phyloP scores from a whole-genome alignment of 805 yeast genomes.

The Ogataea nakhonphanomensis region DNA sequence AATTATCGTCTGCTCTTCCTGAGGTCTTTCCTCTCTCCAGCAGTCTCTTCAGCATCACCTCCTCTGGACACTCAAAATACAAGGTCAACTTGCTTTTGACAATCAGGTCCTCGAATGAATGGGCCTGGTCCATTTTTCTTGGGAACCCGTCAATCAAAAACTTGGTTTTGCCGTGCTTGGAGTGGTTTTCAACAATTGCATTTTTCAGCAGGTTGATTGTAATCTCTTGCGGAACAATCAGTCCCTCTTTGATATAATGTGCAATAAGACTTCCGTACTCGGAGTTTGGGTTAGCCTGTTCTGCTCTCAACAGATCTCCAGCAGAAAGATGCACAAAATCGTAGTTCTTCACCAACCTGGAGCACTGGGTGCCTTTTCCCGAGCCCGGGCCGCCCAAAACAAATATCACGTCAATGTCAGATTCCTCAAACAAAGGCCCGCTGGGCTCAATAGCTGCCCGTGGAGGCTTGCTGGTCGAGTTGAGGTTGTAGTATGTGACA shows the following conservation, averaged over 20 bases:
- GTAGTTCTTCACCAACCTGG: constrained; percentile 72
- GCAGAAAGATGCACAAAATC: constrained; percentile 88
- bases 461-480: constrained; percentile 31
- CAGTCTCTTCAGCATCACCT: constrained; percentile 78
- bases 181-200: constrained; percentile 59
- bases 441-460: constrained; percentile 33
- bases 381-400: constrained; percentile 98
- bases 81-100: constrained; percentile 69
- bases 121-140: constrained; percentile 96
- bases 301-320: constrained; percentile 94
- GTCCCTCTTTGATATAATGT: constrained; percentile 78
- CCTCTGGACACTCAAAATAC: constrained; percentile 79
- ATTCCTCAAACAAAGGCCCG: constrained; percentile 43
- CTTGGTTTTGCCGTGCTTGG: constrained; percentile 47
- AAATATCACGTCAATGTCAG: constrained; percentile 75
- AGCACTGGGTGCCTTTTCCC: constrained; percentile 97
- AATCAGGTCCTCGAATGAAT: constrained; percentile 78
- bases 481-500: constrained; percentile 32
- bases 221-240: constrained; percentile 89
- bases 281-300: constrained; percentile 79
- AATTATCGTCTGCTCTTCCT: constrained; percentile 91
- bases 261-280: constrained; percentile 83
- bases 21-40: constrained; percentile 91
- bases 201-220: constrained; percentile 80
- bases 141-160: constrained; percentile 96